These are phyloP conservation scores for Pyrenophora teres DNA, from an alignment of 2,329 filamentous ascomycete species.

Conservation along the genomic window DNA sequence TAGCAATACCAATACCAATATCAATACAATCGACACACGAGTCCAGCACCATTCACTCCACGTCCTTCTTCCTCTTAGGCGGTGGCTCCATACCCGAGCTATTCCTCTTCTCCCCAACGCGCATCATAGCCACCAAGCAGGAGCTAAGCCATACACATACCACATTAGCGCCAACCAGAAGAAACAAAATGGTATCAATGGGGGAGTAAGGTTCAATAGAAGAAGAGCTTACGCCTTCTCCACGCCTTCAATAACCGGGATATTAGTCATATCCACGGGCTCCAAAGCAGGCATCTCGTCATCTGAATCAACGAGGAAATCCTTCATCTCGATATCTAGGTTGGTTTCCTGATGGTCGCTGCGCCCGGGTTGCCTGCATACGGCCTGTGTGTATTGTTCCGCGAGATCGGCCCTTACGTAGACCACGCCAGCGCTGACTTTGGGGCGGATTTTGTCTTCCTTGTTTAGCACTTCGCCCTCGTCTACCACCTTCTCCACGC, in stretches of 20 bases:
- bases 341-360: neutral
- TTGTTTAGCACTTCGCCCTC: slow-evolving; percentile 70
- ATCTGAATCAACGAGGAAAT: slow-evolving; percentile 21
- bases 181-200: neutral
- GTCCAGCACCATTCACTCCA: no score
- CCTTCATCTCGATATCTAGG: slow-evolving; percentile 8
- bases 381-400: slow-evolving; percentile 62
- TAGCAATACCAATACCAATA: neutral
- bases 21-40: neutral
- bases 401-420: slow-evolving; percentile 75
- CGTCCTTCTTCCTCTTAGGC: neutral
- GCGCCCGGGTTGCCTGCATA: slow-evolving; percentile 38
- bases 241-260: slow-evolving; percentile 36
- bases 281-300: slow-evolving; percentile 14
- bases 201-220: neutral
- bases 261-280: slow-evolving; percentile 7
- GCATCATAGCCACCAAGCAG: neutral
- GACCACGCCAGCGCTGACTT: slow-evolving; percentile 67
- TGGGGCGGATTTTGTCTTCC: slow-evolving; percentile 60
- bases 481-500: slow-evolving; percentile 72
- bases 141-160: neutral
- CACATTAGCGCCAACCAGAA: neutral
- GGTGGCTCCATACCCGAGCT: neutral
- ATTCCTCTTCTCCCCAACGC: neutral
- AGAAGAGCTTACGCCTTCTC: slow-evolving; percentile 31